Conservation (phyloP, 208 protist species). For the Polymyxa betae region DNA sequence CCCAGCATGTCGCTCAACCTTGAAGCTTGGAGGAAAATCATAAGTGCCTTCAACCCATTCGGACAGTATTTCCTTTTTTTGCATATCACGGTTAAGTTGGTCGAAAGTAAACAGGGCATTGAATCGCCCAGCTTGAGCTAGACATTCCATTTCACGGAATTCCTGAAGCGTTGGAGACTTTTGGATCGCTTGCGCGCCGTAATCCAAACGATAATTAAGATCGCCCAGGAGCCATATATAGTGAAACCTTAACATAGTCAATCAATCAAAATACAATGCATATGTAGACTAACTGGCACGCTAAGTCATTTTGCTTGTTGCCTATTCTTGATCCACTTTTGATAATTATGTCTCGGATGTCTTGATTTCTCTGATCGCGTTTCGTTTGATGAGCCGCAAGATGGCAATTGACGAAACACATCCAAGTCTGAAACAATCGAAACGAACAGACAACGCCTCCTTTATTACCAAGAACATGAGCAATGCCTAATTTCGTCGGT, state of each 20-base stretch:
- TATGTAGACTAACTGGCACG: not conserved
- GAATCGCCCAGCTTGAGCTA: constrained; percentile 4
- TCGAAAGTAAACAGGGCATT: constrained; percentile 11
- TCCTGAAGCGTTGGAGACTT: constrained; percentile 32
- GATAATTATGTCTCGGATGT: constrained; percentile 22
- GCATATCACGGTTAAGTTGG: not conserved
- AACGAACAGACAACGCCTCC: constrained; percentile 73
- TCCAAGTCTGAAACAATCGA: constrained; percentile 65
- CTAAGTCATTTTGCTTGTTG: constrained; percentile 32
- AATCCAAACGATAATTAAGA: constrained; percentile 76
- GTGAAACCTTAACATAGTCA: constrained; percentile 57
- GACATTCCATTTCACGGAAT: constrained; percentile 47
- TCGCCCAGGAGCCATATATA: constrained; percentile 73
- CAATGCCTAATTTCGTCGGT: constrained; percentile 65
- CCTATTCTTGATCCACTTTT: constrained; percentile 25
- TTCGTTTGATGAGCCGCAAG: constrained; percentile 73
- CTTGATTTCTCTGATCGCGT: constrained; percentile 58
- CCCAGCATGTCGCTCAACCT: not conserved
- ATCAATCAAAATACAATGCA: not conserved
- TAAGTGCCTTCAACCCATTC: constrained; percentile 19
- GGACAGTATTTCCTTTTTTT: constrained; percentile 28
- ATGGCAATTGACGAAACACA: constrained; percentile 77
- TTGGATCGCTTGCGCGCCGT: constrained; percentile 6
- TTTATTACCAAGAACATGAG: constrained; percentile 74
- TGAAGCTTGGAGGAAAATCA: constrained; percentile 39